Evolutionary conservation across 257 asterid genomes (phyloP), one percentile per base, ranked within the genome.

Genomic region (Primulina huaijiensis): DNA sequence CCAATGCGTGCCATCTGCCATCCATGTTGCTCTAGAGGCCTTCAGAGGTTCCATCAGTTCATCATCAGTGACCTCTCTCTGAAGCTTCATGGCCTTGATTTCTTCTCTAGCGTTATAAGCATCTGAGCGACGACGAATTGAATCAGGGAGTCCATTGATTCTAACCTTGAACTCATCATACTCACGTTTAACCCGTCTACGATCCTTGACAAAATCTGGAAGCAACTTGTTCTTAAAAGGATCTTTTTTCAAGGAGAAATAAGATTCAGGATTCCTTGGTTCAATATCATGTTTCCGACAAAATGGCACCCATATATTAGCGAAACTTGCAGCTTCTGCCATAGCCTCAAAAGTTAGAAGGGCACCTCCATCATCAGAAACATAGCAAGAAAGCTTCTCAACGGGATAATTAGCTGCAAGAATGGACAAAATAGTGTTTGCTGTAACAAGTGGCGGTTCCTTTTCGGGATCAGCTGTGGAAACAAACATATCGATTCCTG

Each of bases 1-100:
- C 92, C 92, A 86, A 53, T 86, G 92, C 14, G 92, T 86, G 33
- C 88, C 92, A 58, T 86, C 92, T 11, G 92, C 89, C 92, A 86
- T 86, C 92, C 92, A 86, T n/a, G 92, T 86, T 34, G 89, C 89
- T 77, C 79, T 84, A 64, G 78, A 81, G 57, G 84, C 72, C 83
- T 86, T 86, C 38, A 84, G 6, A 38, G 50, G 71, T 78, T 84
- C 92, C 2, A 78, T 9, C 37, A 82, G 76, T 23, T 86, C 88
- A 40, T 79, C 90, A 19, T 79, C 83, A 8, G 69, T 77, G 67
- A 66, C 74, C 81, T 79, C 58, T 52, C 86, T 83, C 76, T 79
- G 88, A 64, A 79, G 82, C 79, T 86, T 83, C 80, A 83, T 63
- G 16, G 78, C 82, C 72, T 75, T 83, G 76, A 83, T 72, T 46